Percentiles rank a stretch among this genome's conserved stretches.
phyloP scores from a whole-genome alignment of 2,329 filamentous ascomycete genomes.

The Passalora sequoiae region DNA sequence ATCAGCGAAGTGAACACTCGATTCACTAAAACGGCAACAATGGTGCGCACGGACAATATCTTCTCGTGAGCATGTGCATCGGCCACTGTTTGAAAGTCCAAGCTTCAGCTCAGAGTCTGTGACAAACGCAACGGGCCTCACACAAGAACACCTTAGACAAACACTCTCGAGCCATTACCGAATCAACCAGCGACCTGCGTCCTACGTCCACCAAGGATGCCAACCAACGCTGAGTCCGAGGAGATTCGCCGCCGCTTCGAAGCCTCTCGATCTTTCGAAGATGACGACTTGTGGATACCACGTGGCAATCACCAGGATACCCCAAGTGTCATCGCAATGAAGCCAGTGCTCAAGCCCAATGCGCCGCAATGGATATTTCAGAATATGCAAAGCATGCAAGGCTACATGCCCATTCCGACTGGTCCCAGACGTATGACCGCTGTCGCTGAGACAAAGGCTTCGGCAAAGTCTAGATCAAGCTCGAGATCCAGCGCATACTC shows the following conservation, averaged over 20 bases:
- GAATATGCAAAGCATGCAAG: not conserved
- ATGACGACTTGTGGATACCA: constrained; percentile 4
- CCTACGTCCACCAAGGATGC: not conserved
- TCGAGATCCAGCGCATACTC: not conserved
- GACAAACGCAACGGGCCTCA: too few relatives aligned
- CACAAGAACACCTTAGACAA: too few relatives aligned
- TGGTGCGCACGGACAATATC: too few relatives aligned
- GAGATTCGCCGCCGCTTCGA: constrained; percentile 6
- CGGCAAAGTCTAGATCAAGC: not conserved
- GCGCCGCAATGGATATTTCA: constrained; percentile 1
- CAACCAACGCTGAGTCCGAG: constrained; percentile 3
- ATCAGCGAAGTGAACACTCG: too few relatives aligned
- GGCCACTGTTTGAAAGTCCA: too few relatives aligned
- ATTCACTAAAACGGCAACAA: too few relatives aligned
- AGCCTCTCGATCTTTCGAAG: constrained; percentile 9
- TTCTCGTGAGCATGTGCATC: too few relatives aligned
- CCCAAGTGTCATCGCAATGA: not conserved
- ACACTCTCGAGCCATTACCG: too few relatives aligned
- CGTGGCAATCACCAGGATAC: not conserved
- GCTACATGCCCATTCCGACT: too few relatives aligned
- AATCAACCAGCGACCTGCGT: too few relatives aligned
- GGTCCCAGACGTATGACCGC: not conserved
- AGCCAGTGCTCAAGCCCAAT: constrained; percentile 2
- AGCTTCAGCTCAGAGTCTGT: too few relatives aligned
- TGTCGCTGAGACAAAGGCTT: not conserved